Conservation (phyloP, 2,329 filamentous ascomycete species). For the Westerdykella aurantiaca region DNA sequence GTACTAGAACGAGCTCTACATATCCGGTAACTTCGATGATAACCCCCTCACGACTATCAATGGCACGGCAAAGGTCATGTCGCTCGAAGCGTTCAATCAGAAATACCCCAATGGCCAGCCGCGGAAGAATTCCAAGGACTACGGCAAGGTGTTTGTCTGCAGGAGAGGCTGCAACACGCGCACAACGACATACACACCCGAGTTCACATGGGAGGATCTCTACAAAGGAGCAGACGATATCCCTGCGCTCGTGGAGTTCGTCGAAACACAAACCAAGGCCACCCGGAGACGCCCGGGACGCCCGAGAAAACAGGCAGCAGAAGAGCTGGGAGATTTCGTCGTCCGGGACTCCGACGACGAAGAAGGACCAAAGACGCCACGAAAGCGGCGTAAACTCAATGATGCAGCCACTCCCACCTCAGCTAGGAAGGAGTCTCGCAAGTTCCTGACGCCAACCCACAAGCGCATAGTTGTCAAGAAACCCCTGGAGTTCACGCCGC, state of each 20-base stretch:
- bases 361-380: constrained; percentile 40
- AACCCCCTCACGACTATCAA: constrained; percentile 88
- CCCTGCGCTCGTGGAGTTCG: constrained; percentile 57
- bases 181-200: constrained; percentile 84
- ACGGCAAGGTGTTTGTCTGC: constrained; percentile 84
- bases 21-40: constrained; percentile 78
- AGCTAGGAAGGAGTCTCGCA: constrained; percentile 44
- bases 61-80: constrained; percentile 77
- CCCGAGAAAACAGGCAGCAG: constrained; percentile 23
- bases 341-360: constrained; percentile 38
- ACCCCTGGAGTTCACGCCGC: constrained; percentile 86
- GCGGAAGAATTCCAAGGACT: constrained; percentile 65
- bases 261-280: constrained; percentile 67
- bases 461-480: constrained; percentile 74
- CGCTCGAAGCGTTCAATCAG: constrained; percentile 59
- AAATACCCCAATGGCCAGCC: constrained; percentile 70
- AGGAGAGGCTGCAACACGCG: constrained; percentile 82
- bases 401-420: constrained; percentile 43
- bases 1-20: constrained; percentile 77
- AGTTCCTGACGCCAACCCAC: constrained; percentile 58
- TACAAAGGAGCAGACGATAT: constrained; percentile 66
- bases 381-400: constrained; percentile 45
- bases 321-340: constrained; percentile 44
- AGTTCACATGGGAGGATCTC: constrained; percentile 86
- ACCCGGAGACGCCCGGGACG: constrained; percentile 51